Conservation (phyloP, 768 basidiomycete species). For the Lenzites betulinus region DNA sequence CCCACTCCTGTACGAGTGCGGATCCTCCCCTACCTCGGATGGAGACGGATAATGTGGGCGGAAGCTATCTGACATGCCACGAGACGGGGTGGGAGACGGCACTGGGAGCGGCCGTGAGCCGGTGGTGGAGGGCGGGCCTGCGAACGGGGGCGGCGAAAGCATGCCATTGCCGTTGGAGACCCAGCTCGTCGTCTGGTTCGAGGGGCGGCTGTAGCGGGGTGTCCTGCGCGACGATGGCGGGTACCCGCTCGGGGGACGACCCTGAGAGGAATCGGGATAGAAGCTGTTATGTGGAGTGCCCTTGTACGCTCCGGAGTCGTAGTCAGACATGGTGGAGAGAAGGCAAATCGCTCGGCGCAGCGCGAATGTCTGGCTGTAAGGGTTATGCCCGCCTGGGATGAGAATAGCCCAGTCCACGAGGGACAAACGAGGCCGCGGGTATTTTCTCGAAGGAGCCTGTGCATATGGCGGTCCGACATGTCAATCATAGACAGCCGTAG, state of each 20-base stretch:
- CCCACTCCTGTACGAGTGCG: constrained; percentile 1
- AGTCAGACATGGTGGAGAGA: constrained; percentile 14
- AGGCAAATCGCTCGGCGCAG: constrained; percentile 7
- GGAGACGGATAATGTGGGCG: constrained; percentile 12
- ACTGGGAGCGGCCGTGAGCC: constrained; percentile 13
- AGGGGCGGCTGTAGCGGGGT: constrained; percentile 17
- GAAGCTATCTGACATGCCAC: constrained; percentile 13
- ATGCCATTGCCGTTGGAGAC: constrained; percentile 18
- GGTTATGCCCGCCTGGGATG: no score
- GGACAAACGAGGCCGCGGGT: constrained; percentile 18
- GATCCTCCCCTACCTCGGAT: neutral
- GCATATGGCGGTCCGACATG: no score
- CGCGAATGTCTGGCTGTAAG: neutral
- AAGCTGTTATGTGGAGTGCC: constrained; percentile 10
- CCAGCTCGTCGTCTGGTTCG: constrained; percentile 13
- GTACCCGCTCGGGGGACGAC: constrained; percentile 5
- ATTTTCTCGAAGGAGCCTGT: neutral
- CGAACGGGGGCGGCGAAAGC: constrained; percentile 9
- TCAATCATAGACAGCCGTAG: no score
- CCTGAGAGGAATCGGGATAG: constrained; percentile 15
- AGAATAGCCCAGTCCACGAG: constrained; percentile 16
- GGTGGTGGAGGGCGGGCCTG: constrained; percentile 2
- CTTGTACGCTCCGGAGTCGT: constrained; percentile 14
- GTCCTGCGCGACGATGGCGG: constrained; percentile 8
- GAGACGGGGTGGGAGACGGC: constrained; percentile 12